A percentile compares a stretch with the other conserved stretches of the same genome.
These are phyloP conservation scores for Backusella sp. DNA, from an alignment of 192 early-diverging fungal genomes.

Conservation along the genomic window DNA sequence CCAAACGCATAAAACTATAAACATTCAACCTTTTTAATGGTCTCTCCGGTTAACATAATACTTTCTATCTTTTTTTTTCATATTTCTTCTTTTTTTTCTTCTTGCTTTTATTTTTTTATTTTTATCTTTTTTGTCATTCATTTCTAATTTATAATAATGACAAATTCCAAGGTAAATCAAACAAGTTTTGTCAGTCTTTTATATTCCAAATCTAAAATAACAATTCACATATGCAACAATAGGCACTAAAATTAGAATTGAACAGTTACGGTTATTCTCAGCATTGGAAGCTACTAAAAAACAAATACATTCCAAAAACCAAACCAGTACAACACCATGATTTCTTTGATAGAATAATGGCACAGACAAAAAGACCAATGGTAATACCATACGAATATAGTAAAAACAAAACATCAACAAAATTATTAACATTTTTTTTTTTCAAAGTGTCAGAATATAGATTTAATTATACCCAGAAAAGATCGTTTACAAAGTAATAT, in stretches of 20 bases:
- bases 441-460: slow-evolving; percentile 23
- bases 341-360: slow-evolving; percentile 9
- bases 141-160: not conserved
- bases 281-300: slow-evolving; percentile 29
- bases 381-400: not conserved
- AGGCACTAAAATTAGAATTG: slow-evolving; percentile 21
- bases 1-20: slow-evolving; percentile 4
- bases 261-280: slow-evolving; percentile 23
- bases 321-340: not conserved
- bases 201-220: not conserved
- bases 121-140: not conserved
- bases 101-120: not conserved
- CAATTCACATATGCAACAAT: not conserved
- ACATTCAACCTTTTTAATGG: not conserved
- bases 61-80: not conserved
- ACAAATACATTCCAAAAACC: slow-evolving; percentile 4
- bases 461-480: slow-evolving; percentile 24
- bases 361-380: not conserved
- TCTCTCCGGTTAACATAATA: not conserved
- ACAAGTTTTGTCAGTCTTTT: not conserved
- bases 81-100: not conserved
- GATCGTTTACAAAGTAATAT: slow-evolving; percentile 11
- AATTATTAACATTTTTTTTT: not conserved
- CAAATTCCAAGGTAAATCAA: not conserved
- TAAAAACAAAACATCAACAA: not conserved